These are phyloP conservation scores for Ophiostoma ips DNA, from an alignment of 2,329 filamentous ascomycete genomes.

Conservation along the genomic window DNA sequence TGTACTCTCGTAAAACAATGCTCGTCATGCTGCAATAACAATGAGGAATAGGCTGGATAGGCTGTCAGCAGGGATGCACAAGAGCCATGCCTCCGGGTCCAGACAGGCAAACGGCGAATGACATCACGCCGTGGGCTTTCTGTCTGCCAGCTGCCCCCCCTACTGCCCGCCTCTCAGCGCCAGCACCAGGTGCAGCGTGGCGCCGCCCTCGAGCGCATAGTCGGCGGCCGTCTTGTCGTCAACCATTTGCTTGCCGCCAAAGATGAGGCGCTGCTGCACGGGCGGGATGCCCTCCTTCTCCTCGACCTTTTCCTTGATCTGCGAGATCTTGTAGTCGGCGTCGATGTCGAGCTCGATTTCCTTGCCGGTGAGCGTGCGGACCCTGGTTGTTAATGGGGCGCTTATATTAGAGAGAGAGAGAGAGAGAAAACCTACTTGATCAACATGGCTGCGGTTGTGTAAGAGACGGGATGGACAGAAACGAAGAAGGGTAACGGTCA, in stretches of 20 bases:
- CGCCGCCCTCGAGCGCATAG: conserved; percentile 81
- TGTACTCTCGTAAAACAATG: too few relatives aligned
- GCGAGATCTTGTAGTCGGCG: conserved; percentile 79
- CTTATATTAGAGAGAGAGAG: too few relatives aligned
- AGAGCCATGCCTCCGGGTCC: too few relatives aligned
- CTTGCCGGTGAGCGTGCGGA: conserved; percentile 94
- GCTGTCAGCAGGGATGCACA: too few relatives aligned
- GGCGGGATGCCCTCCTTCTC: conserved; percentile 98
- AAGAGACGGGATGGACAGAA: too few relatives aligned
- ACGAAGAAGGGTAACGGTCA: not conserved
- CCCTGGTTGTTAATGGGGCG: conserved; percentile 50
- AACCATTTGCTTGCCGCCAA: conserved; percentile 94
- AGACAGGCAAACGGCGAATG: too few relatives aligned
- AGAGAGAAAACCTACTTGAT: conserved; percentile 7
- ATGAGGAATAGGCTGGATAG: too few relatives aligned
- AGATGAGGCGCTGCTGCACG: conserved; percentile 91
- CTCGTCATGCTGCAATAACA: too few relatives aligned
- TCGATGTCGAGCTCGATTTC: conserved; percentile 98
- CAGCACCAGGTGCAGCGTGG: conserved; percentile 88
- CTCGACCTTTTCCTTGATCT: conserved; percentile 98
- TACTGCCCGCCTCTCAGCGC: conserved; percentile 61
- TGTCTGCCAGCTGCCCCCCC: not conserved
- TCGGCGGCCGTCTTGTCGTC: conserved; percentile 90
- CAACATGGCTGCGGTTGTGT: conserved; percentile 7
- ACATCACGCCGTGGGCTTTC: not conserved